Evolutionary conservation across 2,329 filamentous ascomycete genomes (phyloP).

Genomic region (Mariannaea sp.): DNA sequence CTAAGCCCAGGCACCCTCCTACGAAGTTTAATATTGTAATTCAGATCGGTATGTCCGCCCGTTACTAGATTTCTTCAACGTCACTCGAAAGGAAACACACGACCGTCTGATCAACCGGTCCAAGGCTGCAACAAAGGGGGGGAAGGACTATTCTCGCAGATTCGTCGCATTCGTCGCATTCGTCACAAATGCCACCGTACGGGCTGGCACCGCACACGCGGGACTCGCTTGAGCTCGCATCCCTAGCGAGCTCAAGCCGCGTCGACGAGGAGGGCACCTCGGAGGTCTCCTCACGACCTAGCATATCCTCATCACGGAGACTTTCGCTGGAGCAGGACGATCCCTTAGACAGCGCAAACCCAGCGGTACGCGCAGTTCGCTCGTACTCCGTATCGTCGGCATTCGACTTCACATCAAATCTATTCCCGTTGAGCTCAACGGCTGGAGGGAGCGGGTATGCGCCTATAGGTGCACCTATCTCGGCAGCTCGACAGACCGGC

Average conservation of each 20-base stretch:
- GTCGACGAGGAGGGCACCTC: slow-evolving; percentile 59
- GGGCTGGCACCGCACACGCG: slow-evolving; percentile 60
- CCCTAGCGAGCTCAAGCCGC: slow-evolving; percentile 80
- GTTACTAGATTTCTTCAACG: slow-evolving; percentile 29
- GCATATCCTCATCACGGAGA: slow-evolving; percentile 88
- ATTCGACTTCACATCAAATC: slow-evolving; percentile 92
- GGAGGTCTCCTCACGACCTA: slow-evolving; percentile 77
- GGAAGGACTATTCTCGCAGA: slow-evolving; percentile 10
- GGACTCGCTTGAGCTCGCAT: slow-evolving; percentile 96
- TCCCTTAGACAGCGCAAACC: slow-evolving; percentile 66
- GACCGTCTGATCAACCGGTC: slow-evolving; percentile 17
- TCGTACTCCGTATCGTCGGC: slow-evolving; percentile 90
- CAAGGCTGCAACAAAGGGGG: slow-evolving; percentile 12
- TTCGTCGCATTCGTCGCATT: too few relatives aligned
- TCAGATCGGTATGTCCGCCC: slow-evolving; percentile 35
- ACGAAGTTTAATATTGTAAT: slow-evolving; percentile 7
- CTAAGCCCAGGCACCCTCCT: slow-evolving; percentile 15
- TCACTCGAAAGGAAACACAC: slow-evolving; percentile 23
- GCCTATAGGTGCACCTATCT: slow-evolving; percentile 77
- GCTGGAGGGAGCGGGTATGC: slow-evolving; percentile 75
- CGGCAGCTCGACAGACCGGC: slow-evolving; percentile 51
- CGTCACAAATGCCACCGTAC: slow-evolving; percentile 48
- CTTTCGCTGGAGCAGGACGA: slow-evolving; percentile 85
- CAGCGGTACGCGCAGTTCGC: slow-evolving; percentile 56
- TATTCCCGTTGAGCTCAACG: slow-evolving; percentile 90